phyloP scores from a whole-genome alignment of 441 rosid species.

The Capsella rubella region DNA sequence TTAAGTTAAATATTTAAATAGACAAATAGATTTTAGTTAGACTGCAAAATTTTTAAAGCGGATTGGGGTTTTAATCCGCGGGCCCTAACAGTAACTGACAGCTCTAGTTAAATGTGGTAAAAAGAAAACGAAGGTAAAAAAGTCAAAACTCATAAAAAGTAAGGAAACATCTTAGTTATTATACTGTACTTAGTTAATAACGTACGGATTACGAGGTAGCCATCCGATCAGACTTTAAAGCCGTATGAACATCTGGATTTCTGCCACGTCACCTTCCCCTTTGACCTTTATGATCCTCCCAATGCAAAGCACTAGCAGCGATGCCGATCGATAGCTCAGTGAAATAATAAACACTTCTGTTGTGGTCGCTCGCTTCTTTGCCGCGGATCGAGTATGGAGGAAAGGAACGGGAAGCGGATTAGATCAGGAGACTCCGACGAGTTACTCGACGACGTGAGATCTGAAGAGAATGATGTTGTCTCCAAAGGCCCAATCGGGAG shows the following conservation, averaged over 20 bases:
- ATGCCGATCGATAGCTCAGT: not conserved
- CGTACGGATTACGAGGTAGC: not conserved
- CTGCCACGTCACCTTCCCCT: slow-evolving; percentile 26
- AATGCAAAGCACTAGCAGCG: not conserved
- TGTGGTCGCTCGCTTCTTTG: not conserved
- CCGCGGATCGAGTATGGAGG: slow-evolving; percentile 22
- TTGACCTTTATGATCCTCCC: not conserved
- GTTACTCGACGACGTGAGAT: not conserved
- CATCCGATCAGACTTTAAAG: not conserved
- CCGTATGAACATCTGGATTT: not conserved
- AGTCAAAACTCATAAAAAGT: no score
- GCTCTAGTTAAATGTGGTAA: no score
- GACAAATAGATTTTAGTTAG: no score
- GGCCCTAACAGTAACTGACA: no score
- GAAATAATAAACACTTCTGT: slow-evolving; percentile 3
- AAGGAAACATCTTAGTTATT: no score
- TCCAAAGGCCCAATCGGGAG: not conserved
- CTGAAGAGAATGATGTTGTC: slow-evolving; percentile 4
- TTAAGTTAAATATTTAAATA: no score
- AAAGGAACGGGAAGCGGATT: slow-evolving; percentile 11
- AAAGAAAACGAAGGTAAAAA: no score
- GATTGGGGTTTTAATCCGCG: no score
- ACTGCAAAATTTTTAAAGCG: no score
- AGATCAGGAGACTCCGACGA: slow-evolving; percentile 25
- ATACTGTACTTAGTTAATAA: not conserved